These are phyloP conservation scores for Sporothrix phasma DNA, from an alignment of 2,329 filamentous ascomycete genomes.

Conservation along the genomic window DNA sequence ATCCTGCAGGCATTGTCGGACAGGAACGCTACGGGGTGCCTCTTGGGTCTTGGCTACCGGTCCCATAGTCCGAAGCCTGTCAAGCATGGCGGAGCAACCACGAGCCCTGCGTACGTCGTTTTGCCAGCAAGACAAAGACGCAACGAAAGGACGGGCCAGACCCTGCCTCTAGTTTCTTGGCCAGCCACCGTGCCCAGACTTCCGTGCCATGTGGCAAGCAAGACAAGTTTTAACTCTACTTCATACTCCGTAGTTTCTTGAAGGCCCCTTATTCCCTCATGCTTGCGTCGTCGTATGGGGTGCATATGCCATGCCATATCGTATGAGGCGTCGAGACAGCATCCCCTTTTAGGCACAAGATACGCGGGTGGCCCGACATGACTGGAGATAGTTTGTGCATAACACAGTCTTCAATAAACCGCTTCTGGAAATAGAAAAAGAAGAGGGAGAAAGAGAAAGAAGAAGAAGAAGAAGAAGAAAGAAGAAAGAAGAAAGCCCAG, in stretches of 20 bases:
- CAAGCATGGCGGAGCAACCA: too few species aligned
- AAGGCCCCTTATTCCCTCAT: too few species aligned
- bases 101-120: too few species aligned
- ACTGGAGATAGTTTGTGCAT: neutral
- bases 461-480: too few species aligned
- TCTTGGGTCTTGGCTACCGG: neutral
- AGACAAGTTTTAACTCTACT: neutral
- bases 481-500: too few species aligned
- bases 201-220: slow-evolving; percentile 1
- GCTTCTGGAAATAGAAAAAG: neutral
- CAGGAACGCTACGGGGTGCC: neutral
- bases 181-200: neutral
- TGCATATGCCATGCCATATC: too few species aligned
- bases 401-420: neutral
- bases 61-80: neutral
- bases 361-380: neutral
- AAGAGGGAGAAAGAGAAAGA: too few species aligned
- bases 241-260: too few species aligned
- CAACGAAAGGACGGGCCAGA: too few species aligned
- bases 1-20: neutral
- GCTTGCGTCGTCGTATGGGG: too few species aligned
- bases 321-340: neutral
- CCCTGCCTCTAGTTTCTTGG: neutral
- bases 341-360: neutral
- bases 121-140: too few species aligned